phyloP scores from a whole-genome alignment of 768 basidiomycete species.

The Melanogaster broomeanus region DNA sequence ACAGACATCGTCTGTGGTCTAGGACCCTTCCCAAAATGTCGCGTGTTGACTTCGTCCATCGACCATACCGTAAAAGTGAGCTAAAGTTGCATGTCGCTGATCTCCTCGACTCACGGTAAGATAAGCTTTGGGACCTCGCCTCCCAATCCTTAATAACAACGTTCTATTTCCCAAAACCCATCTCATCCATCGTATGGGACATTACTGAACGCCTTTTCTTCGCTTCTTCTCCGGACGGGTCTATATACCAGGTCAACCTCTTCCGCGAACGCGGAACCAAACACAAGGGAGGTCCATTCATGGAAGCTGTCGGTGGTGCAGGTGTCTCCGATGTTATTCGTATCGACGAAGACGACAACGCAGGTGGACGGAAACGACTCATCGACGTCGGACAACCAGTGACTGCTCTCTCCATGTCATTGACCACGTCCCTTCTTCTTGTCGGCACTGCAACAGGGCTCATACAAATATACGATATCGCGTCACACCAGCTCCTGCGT shows the following conservation, averaged over 20 bases:
- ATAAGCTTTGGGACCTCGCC: constrained; percentile 79
- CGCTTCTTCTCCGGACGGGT: constrained; percentile 75
- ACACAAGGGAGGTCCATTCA: constrained; percentile 43
- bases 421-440: constrained; percentile 77
- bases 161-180: constrained; percentile 81
- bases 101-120: constrained; percentile 9
- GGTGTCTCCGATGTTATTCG: constrained; percentile 72
- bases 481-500: constrained; percentile 88
- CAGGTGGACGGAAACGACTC: constrained; percentile 54
- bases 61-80: constrained; percentile 92
- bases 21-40: constrained; percentile 75
- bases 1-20: constrained; percentile 80
- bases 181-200: constrained; percentile 75
- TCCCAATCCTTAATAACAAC: constrained; percentile 79
- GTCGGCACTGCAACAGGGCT: constrained; percentile 74
- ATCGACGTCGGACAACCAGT: constrained; percentile 74
- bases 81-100: constrained; percentile 10
- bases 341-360: constrained; percentile 54
- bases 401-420: constrained; percentile 71
- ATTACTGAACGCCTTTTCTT: constrained; percentile 87
- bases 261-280: constrained; percentile 64
- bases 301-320: constrained; percentile 76
- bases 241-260: constrained; percentile 77
- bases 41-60: constrained; percentile 76
- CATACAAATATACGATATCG: constrained; percentile 82